Evolutionary conservation across 2,329 filamentous ascomycete genomes (phyloP).

Genomic region (Alternaria triticina): DNA sequence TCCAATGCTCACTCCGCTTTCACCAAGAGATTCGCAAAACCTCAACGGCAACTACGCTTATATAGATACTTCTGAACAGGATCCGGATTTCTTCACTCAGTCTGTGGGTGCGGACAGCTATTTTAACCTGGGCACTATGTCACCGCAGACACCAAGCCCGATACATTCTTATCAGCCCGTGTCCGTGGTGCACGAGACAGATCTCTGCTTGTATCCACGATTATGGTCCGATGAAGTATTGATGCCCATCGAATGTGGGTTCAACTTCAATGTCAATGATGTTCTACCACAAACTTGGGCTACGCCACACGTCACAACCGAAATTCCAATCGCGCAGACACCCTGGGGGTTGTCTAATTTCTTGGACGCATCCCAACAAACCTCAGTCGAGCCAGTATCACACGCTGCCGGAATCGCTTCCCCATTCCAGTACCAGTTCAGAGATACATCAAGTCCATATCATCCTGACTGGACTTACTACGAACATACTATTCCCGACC

Average conservation of each 20-base stretch:
- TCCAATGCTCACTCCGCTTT: constrained; percentile 37
- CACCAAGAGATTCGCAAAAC: constrained; percentile 30
- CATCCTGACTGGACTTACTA: constrained; percentile 58
- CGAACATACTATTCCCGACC: constrained; percentile 52
- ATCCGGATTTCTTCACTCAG: constrained; percentile 22
- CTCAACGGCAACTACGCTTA: constrained; percentile 35
- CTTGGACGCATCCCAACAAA: constrained; percentile 25
- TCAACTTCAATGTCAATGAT: constrained; percentile 26
- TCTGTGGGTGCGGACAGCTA: constrained; percentile 25
- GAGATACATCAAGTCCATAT: constrained; percentile 27
- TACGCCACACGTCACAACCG: constrained; percentile 21
- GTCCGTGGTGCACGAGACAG: constrained; percentile 23
- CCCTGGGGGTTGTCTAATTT: constrained; percentile 25
- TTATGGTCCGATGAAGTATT: constrained; percentile 34
- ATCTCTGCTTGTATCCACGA: constrained; percentile 27
- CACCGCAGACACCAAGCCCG: constrained; percentile 42
- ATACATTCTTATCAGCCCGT: constrained; percentile 31
- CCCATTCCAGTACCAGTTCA: constrained; percentile 28
- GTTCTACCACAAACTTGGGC: constrained; percentile 33
- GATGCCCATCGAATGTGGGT: constrained; percentile 31
- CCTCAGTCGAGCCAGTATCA: constrained; percentile 15
- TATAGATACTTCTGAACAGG: constrained; percentile 31
- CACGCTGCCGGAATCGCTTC: constrained; percentile 29
- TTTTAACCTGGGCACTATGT: constrained; percentile 28
- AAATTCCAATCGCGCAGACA: constrained; percentile 24